Evolutionary conservation across 139 green algal species (phyloP), one percentile per base, ranked within the genome.

Genomic region (Volvox reticuliferus): DNA sequence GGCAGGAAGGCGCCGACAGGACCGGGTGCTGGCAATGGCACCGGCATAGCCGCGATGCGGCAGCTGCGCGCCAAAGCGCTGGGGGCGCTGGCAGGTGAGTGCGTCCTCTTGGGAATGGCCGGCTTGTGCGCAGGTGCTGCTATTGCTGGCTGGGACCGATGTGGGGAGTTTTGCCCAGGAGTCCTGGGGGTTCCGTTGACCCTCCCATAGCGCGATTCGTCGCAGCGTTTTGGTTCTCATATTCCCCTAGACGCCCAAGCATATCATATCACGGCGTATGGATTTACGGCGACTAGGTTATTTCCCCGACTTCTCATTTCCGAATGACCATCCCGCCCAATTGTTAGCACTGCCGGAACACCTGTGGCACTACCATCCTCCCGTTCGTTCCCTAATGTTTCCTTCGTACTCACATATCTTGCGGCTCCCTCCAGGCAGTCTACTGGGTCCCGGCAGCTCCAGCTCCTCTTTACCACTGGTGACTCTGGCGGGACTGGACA

Each of bases 401-500:
- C 67, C 67, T 28, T 75, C 14, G 22, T 28, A 6, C 67, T 75
- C 14, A 32, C 19, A 6, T 32, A 12, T 79, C 73, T 18, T 5
- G 16, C 73, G n/a, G 16, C 32, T 61, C 75, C 75, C 30, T 55
- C 13, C 32, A 61, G 75, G 75, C 75, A 55, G 44, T 55, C 44
- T 28, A 1, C 20, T 55, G 75, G 75, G 32, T 55, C 32, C 19
- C 30, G 61, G n/a, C 61, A 13, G 62, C 61, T 32, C 30, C 81
- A 63, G 62, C 62, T 77, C 61, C 62, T 26, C 30, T 62, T 35
- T 79, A 0, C 82, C 82, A 6, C 3, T 20, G n/a, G 37, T 89
- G 36, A 21, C 35, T 14, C 68, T 89, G 84, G 84, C 84, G 68
- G 84, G 84, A 3, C 68, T 89, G 84, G 84, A 89, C 67, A 79